phyloP scores from a whole-genome alignment of 108 stramenopile species.

The Heterococcus sp. region DNA sequence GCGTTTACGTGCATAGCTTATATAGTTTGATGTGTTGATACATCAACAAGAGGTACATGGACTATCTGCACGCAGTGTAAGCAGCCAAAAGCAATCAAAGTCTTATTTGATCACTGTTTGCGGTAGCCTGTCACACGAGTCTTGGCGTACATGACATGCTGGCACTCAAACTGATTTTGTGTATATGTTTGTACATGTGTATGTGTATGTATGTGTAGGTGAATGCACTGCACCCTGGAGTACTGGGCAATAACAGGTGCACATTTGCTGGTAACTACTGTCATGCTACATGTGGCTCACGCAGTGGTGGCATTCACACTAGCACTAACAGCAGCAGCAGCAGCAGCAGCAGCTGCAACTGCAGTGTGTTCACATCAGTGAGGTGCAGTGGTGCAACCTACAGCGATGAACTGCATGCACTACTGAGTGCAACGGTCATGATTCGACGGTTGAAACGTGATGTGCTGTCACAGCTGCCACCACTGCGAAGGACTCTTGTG shows the following conservation, averaged over 20 bases:
- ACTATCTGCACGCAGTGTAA: not conserved
- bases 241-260: not conserved
- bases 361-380: not conserved
- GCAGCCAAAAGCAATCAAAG: not conserved
- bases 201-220: no score
- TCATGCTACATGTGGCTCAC: not conserved
- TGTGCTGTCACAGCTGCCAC: conserved; percentile 81
- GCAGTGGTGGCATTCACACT: not conserved
- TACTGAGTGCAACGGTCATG: conserved; percentile 85
- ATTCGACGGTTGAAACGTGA: conserved; percentile 86
- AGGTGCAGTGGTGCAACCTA: not conserved
- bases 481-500: conserved; percentile 66
- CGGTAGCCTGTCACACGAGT: no score
- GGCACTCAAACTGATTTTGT: no score
- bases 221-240: no score
- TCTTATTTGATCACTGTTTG: no score
- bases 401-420: conserved; percentile 76
- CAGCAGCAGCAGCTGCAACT: not conserved
- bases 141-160: no score
- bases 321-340: not conserved
- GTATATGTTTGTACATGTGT: no score
- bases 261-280: not conserved
- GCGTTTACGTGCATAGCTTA: no score
- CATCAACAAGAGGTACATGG: conserved; percentile 9
- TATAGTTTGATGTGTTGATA: no score